phyloP scores from a whole-genome alignment of 1,139 yeast genomes.

The Nakaseomyces uthaithaninus region DNA sequence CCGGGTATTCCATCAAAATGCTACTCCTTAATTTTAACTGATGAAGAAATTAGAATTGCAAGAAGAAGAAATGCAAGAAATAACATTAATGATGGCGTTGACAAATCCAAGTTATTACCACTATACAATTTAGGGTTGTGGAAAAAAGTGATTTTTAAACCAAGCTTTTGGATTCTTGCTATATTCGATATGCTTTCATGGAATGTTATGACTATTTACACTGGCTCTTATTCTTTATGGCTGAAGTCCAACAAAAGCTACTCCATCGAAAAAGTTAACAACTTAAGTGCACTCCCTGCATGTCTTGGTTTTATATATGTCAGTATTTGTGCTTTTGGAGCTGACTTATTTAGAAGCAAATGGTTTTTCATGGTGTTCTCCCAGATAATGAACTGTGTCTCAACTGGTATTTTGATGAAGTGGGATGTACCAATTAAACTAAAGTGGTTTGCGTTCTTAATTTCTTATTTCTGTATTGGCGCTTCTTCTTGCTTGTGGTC shows the following conservation, averaged over 20 bases:
- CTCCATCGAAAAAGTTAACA: slow-evolving; percentile 36
- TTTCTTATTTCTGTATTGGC: slow-evolving; percentile 32
- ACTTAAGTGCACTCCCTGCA: slow-evolving; percentile 41
- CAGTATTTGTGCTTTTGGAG: slow-evolving; percentile 37
- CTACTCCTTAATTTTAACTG: slow-evolving; percentile 46
- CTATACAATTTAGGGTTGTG: slow-evolving; percentile 33
- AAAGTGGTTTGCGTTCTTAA: slow-evolving; percentile 37
- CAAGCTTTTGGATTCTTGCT: slow-evolving; percentile 48
- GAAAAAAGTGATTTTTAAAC: slow-evolving; percentile 44
- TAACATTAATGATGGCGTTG: slow-evolving; percentile 28
- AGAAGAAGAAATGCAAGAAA: slow-evolving; percentile 43
- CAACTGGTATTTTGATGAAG: slow-evolving; percentile 39
- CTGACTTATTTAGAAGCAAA: slow-evolving; percentile 47
- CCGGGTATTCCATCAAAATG: slow-evolving; percentile 66
- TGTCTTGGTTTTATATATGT: slow-evolving; percentile 46
- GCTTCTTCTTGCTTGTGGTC: slow-evolving; percentile 35
- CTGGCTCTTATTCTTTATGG: slow-evolving; percentile 51
- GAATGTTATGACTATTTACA: slow-evolving; percentile 46
- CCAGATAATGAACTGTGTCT: slow-evolving; percentile 41
- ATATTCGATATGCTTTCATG: slow-evolving; percentile 55
- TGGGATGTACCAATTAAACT: slow-evolving; percentile 41
- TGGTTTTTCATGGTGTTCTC: slow-evolving; percentile 51
- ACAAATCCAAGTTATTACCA: slow-evolving; percentile 30
- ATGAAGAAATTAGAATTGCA: slow-evolving; percentile 52
- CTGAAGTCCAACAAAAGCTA: slow-evolving; percentile 40